Evolutionary conservation across 192 early-diverging fungal genomes (phyloP), one percentile per base, ranked within the genome.

Genomic region (Entomortierella beljakovae): DNA sequence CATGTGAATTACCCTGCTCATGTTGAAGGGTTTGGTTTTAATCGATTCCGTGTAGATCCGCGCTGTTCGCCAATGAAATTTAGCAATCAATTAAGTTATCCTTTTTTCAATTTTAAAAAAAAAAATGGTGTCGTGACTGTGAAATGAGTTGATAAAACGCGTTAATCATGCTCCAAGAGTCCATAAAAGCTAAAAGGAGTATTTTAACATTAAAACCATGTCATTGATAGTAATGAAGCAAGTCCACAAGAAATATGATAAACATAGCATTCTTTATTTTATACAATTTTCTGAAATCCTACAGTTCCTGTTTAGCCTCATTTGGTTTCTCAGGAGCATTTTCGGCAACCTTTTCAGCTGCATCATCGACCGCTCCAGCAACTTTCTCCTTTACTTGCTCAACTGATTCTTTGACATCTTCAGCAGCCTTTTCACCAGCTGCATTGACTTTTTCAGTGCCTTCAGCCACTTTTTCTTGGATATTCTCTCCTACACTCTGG

Each of bases 251-350:
- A n/a, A n/a, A n/a, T n/a, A n/a, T n/a, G n/a, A n/a, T n/a, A n/a
- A n/a, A n/a, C n/a, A n/a, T n/a, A n/a, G n/a, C n/a, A n/a, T n/a
- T n/a, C n/a, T n/a, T n/a, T n/a, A 31, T 51, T 52, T 64, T 64
- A 31, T 64, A 48, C 56, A 64, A 61, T 55, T 72, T 23, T 56
- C 59, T 72, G 46, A 64, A 29, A 31, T 71, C 70, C 5, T 64
- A 60, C 4, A 33, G 38, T 29, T 64, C 59, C 38, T 72, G 61
- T 16, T 59, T 62, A n/a, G 55, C 54, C 37, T 64, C 59, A n/a
- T 57, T 37, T 29, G 54, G 34, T 49, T 64, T 58, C 46, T 64
- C 53, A 1, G 59, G 43, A 0, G 23, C 37, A 20, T 64, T 16
- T 13, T 64, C 70, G 11, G 61, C 53, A 22, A 49, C 61, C 52